A percentile compares a stretch with the other conserved stretches of the same genome.
Evolutionary conservation across 768 basidiomycete genomes (phyloP).

Genomic region (Trichaptum fuscoviolaceum): DNA sequence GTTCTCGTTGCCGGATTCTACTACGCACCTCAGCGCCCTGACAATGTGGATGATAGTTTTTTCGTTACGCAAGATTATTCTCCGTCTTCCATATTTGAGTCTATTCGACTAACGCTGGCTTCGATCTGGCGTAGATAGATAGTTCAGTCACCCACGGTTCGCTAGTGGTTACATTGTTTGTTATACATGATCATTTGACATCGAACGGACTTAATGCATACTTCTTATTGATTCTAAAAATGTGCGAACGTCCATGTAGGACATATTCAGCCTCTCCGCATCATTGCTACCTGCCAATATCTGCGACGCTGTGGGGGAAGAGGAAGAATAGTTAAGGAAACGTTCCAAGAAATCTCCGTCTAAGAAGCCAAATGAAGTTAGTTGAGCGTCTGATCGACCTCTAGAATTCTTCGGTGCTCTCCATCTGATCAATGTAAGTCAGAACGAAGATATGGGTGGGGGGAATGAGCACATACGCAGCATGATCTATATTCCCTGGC

Average conservation of each 20-base stretch:
- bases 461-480: constrained; percentile 40
- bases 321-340: constrained; percentile 41
- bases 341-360: constrained; percentile 84
- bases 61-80: neutral
- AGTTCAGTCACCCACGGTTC: neutral
- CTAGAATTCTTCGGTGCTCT: constrained; percentile 57
- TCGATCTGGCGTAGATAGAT: neutral
- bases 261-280: constrained; percentile 49
- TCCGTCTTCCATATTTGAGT: neutral
- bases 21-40: constrained; percentile 58
- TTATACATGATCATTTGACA: neutral
- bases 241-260: constrained; percentile 34
- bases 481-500: constrained; percentile 54
- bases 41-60: constrained; percentile 12
- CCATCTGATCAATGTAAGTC: constrained; percentile 39
- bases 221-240: constrained; percentile 39
- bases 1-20: constrained; percentile 91
- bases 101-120: neutral
- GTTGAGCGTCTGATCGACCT: constrained; percentile 54
- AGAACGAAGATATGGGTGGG: neutral
- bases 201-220: constrained; percentile 28
- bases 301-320: constrained; percentile 38
- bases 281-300: constrained; percentile 54
- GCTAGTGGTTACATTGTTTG: neutral
- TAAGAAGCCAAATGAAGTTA: constrained; percentile 66